phyloP scores from a whole-genome alignment of 176 grass and related monocot species.

The Triticum urartu region DNA sequence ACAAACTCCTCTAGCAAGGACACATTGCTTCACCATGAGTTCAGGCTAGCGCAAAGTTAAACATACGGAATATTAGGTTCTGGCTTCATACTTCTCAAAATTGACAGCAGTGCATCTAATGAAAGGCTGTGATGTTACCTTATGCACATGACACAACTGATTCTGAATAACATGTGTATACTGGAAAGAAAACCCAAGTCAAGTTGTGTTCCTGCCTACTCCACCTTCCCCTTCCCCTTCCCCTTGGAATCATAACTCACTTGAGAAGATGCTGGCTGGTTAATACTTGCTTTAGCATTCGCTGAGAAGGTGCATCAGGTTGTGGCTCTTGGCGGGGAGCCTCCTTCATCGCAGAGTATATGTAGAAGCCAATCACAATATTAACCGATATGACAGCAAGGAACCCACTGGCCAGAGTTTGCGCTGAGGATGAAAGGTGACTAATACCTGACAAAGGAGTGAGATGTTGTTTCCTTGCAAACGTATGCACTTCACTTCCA shows the following conservation, averaged over 20 bases:
- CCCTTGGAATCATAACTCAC: constrained; percentile 32
- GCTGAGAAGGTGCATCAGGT: constrained; percentile 82
- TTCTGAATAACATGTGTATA: not conserved
- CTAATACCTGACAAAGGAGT: constrained; percentile 33
- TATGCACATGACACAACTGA: not conserved
- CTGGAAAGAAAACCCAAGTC: not conserved
- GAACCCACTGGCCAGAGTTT: constrained; percentile 76
- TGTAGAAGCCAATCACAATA: constrained; percentile 77
- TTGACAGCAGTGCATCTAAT: not conserved
- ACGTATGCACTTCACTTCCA: not conserved
- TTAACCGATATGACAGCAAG: constrained; percentile 85
- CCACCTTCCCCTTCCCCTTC: constrained; percentile 58
- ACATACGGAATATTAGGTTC: not conserved
- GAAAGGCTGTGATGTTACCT: not conserved
- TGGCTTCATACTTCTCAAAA: constrained; percentile 16
- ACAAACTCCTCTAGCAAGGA: not conserved
- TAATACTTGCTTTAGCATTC: constrained; percentile 76
- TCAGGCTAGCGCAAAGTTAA: not conserved
- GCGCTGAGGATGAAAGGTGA: constrained; percentile 59
- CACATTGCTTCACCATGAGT: not conserved
- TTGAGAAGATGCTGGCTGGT: constrained; percentile 50
- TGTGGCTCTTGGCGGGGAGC: constrained; percentile 43
- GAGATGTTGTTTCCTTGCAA: not conserved
- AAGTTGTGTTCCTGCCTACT: constrained; percentile 39
- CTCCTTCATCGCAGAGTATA: constrained; percentile 73